A percentile compares a stretch with the other conserved stretches of the same genome.
Conservation (phyloP, 768 basidiomycete genomes). For the Leucocoprinus leucothites region DNA sequence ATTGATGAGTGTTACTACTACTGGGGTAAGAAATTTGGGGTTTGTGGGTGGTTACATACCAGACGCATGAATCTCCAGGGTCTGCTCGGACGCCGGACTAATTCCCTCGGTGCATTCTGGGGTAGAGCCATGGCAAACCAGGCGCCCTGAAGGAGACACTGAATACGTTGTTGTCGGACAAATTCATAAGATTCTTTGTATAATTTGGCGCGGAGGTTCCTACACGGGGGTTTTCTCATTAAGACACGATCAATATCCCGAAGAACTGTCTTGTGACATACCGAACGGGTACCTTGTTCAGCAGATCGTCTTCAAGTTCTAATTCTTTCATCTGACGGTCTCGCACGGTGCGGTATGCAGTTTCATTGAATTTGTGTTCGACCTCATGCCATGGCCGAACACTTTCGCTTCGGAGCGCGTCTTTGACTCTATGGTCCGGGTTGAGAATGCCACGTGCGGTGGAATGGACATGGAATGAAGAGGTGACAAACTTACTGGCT, state of each 20-base stretch:
- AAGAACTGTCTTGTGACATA: conserved; percentile 31
- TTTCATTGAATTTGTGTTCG: conserved; percentile 75
- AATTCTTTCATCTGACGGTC: conserved; percentile 90
- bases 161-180: conserved; percentile 83
- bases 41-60: conserved; percentile 36
- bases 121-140: conserved; percentile 88
- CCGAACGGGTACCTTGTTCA: conserved; percentile 86
- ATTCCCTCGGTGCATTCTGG: conserved; percentile 46
- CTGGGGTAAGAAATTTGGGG: background rate
- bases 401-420: conserved; percentile 72
- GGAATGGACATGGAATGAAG: background rate
- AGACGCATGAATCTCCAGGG: conserved; percentile 89
- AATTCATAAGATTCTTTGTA: conserved; percentile 91
- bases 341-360: conserved; percentile 82
- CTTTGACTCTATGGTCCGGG: conserved; percentile 54
- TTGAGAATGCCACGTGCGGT: conserved; percentile 8
- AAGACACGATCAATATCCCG: conserved; percentile 1
- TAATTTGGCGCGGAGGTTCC: conserved; percentile 79
- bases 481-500: conserved; percentile 66
- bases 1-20: background rate
- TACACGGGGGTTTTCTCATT: conserved; percentile 25
- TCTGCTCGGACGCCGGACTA: conserved; percentile 52
- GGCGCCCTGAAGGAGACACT: conserved; percentile 83
- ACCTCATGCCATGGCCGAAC: conserved; percentile 80
- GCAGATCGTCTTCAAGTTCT: conserved; percentile 82